Evolutionary conservation across 2,329 filamentous ascomycete genomes (phyloP).

Genomic region (Dactylellina leptospora): DNA sequence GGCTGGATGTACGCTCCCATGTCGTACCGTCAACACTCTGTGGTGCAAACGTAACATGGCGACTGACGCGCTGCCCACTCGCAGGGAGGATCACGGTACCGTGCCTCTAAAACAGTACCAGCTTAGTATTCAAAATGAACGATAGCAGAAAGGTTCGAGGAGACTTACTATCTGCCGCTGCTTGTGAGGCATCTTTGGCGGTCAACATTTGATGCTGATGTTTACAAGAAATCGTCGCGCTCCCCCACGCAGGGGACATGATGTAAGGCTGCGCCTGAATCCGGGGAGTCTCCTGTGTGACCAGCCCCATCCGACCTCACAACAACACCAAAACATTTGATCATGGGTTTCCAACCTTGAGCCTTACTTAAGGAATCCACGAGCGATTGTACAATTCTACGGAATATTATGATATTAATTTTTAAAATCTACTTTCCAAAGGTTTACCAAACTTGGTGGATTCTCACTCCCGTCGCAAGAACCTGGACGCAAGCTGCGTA

Average conservation of each 20-base stretch:
- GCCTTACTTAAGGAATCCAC: too few species aligned
- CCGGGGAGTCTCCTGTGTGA: too few species aligned
- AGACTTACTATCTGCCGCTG: constrained; percentile 45
- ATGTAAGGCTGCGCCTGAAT: too few species aligned
- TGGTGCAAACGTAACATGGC: constrained; percentile 67
- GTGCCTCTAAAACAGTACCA: constrained; percentile 58
- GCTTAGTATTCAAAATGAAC: neutral
- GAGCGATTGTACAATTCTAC: too few species aligned
- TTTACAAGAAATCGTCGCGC: neutral
- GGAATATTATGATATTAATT: too few species aligned
- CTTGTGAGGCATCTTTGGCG: constrained; percentile 29
- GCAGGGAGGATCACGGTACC: constrained; percentile 70
- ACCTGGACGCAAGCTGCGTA: too few species aligned
- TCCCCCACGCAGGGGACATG: neutral
- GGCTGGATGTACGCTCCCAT: constrained; percentile 51
- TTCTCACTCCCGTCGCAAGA: too few species aligned
- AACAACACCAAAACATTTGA: too few species aligned
- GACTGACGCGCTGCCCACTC: constrained; percentile 70
- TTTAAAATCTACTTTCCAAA: too few species aligned
- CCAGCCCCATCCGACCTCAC: too few species aligned
- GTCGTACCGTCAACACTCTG: constrained; percentile 57
- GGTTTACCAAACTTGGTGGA: too few species aligned
- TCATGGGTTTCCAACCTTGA: too few species aligned
- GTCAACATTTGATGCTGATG: constrained; percentile 32
- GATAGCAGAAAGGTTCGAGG: constrained; percentile 18